Percentiles rank a stretch among this genome's conserved stretches.
Conservation (phyloP, 2,329 filamentous ascomycete species). For the Ceratocystis smalleyi region DNA sequence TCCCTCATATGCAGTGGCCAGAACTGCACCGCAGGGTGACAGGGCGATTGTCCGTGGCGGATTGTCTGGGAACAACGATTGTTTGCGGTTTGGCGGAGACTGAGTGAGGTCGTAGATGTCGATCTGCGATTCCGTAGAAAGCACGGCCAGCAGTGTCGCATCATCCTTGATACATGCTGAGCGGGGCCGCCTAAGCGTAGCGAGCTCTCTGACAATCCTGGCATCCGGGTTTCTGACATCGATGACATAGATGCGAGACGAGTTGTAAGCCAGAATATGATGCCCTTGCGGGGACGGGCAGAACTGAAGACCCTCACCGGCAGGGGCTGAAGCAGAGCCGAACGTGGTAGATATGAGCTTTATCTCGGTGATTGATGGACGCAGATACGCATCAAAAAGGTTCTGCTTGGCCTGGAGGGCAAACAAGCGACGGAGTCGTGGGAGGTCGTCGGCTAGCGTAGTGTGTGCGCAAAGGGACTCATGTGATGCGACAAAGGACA, state of each 20-base stretch:
- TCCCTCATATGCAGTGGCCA: conserved; percentile 72
- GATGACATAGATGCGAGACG: conserved; percentile 67
- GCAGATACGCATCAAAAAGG: conserved; percentile 59
- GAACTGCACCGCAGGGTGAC: conserved; percentile 64
- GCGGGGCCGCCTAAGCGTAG: conserved; percentile 59
- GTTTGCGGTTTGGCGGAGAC: conserved; percentile 51
- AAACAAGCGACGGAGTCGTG: conserved; percentile 48
- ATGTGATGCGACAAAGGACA: conserved; percentile 41
- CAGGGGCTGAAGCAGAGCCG: conserved; percentile 67
- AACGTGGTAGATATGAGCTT: conserved; percentile 72
- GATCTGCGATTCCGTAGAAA: conserved; percentile 69
- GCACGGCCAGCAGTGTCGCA: conserved; percentile 58
- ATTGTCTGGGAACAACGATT: conserved; percentile 63
- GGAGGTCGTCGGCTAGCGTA: conserved; percentile 36
- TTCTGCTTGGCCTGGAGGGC: conserved; percentile 57
- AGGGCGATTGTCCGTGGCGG: conserved; percentile 63
- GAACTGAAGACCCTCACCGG: conserved; percentile 76
- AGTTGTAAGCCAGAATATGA: conserved; percentile 66
- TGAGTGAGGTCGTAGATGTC: conserved; percentile 63
- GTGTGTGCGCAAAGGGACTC: conserved; percentile 25
- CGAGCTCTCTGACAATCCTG: conserved; percentile 58
- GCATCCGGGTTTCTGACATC: conserved; percentile 47
- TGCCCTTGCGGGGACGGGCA: conserved; percentile 60
- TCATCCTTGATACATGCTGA: conserved; percentile 68
- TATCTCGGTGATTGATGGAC: conserved; percentile 54